Conservation (phyloP, 75 land plant genomes). For the Cupressus sempervirens region DNA sequence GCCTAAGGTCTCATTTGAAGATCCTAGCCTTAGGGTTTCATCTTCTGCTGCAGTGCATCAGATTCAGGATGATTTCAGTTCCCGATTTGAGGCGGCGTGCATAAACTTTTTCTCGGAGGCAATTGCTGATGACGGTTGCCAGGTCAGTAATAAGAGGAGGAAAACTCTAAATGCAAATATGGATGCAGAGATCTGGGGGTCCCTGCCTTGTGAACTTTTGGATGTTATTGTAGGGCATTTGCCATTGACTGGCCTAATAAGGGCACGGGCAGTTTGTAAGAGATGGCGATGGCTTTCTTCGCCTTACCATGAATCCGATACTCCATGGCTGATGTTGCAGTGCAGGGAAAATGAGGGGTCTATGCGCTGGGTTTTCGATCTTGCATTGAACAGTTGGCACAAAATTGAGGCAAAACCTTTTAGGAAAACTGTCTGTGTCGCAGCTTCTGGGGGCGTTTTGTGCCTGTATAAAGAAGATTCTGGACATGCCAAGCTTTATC, state of each 20-base stretch:
- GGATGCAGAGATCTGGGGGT: constrained; percentile 28
- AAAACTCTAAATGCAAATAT: constrained; percentile 4
- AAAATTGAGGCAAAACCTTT: constrained; percentile 10
- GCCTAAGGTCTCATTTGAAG: background rate
- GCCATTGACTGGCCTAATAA: constrained; percentile 18
- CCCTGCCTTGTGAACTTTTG: constrained; percentile 19
- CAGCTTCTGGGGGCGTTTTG: constrained; percentile 8
- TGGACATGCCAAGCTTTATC: background rate
- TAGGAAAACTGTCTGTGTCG: constrained; percentile 2
- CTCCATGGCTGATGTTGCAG: constrained; percentile 12
- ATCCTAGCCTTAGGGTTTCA: background rate
- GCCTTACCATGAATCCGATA: constrained; percentile 11
- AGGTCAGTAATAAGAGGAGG: background rate
- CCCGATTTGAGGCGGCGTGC: too few relatives aligned
- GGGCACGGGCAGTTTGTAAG: constrained; percentile 26
- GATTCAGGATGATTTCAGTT: too few relatives aligned
- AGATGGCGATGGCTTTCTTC: constrained; percentile 22
- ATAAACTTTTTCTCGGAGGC: background rate
- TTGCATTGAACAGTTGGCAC: constrained; percentile 7
- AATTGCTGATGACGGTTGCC: background rate
- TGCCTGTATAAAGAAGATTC: background rate
- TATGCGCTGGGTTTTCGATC: constrained; percentile 11
- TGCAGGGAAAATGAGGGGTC: constrained; percentile 3
- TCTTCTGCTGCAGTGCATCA: background rate
- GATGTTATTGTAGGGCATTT: constrained; percentile 23